Evolutionary conservation across 192 early-diverging fungal genomes (phyloP), one percentile per base, ranked within the genome.

Genomic region (Entophlyctis luteolus): DNA sequence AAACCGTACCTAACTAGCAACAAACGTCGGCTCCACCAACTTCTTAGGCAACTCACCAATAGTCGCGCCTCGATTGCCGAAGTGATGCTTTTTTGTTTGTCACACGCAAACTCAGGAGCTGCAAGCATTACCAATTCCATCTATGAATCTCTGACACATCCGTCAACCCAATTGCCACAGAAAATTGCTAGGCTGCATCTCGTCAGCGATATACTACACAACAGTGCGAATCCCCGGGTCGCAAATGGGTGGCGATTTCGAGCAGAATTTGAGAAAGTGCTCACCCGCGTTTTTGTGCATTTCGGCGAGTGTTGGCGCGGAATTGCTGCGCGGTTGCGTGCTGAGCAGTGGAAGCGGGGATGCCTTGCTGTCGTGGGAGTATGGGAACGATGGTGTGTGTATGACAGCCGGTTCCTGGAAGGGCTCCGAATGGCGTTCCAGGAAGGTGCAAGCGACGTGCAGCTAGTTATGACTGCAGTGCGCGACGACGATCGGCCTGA

Each of bases 301-400:
- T 78, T 97, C 36, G 85, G 87, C 39, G 72, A 63, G 0, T 79
- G 89, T 29, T 88, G 91, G 72, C 70, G 79, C 10, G 74, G 63
- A 2, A 90, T 95, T 28, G 81, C 80, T n/a, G 86, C 81, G 0
- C 72, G 93, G 35, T 78, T 95, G 36, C 88, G 88, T 62, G 91
- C 90, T 4, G 93, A 96, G 72, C 88, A 91, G 56, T 56, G 80
- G 47, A 55, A 74, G 35, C 46, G 75, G 83, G 80, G 77, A 80
- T 63, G 88, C 80, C 58, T 86, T 86, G 39, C 74, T 5, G 82
- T 91, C 4, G 69, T 97, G 37, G 77, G 75, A 2, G 88, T 91
- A 14, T 97, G 93, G 94, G 92, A 97, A 67, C 84, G 77, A 38
- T 93, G 94, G 91, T 89, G 90, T 74, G 81, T 97, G 18, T 97